A percentile compares a stretch with the other conserved stretches of the same genome.
These are phyloP conservation scores for Mrakia gelida DNA, from an alignment of 768 basidiomycete species.

Conservation along the genomic window DNA sequence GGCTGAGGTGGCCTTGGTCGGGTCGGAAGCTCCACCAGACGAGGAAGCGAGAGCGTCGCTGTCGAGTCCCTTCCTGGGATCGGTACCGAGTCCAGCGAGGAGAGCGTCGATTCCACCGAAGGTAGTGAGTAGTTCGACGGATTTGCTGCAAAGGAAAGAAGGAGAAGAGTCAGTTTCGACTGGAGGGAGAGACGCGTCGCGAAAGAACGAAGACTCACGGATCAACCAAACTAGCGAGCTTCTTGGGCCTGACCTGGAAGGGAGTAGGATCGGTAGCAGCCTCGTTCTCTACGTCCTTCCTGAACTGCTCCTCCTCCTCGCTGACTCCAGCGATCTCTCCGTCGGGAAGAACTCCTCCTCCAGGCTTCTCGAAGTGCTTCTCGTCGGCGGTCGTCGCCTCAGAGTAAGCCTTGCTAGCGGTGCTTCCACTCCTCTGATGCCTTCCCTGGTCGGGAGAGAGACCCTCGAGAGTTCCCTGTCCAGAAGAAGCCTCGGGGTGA, in stretches of 20 bases:
- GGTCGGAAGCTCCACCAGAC: conserved; percentile 4
- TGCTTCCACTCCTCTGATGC: conserved; percentile 33
- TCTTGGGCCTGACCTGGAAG: conserved; percentile 66
- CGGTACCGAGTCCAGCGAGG: conserved; percentile 68
- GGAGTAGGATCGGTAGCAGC: conserved; percentile 60
- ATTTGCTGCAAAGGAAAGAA: conserved; percentile 4
- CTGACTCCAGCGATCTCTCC: conserved; percentile 13
- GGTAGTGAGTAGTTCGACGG: conserved; percentile 55
- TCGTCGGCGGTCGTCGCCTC: background rate
- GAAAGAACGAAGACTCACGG: conserved; percentile 57
- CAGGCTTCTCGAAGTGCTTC: conserved; percentile 1
- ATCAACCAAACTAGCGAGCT: conserved; percentile 80
- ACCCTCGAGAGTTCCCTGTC: conserved; percentile 37
- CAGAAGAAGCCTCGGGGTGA: conserved; percentile 45
- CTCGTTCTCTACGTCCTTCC: conserved; percentile 39
- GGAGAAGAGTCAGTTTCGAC: background rate
- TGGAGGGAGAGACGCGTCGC: background rate
- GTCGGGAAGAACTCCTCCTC: background rate
- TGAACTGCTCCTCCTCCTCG: conserved; percentile 32
- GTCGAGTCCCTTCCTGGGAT: conserved; percentile 47
- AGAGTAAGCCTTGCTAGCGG: background rate
- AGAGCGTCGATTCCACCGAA: conserved; percentile 70
- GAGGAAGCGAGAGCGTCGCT: conserved; percentile 31
- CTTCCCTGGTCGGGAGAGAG: conserved; percentile 23
- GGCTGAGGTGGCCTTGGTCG: conserved; percentile 51